Conservation (phyloP, 179 eudicot species). For the Beta macrorhiza region DNA sequence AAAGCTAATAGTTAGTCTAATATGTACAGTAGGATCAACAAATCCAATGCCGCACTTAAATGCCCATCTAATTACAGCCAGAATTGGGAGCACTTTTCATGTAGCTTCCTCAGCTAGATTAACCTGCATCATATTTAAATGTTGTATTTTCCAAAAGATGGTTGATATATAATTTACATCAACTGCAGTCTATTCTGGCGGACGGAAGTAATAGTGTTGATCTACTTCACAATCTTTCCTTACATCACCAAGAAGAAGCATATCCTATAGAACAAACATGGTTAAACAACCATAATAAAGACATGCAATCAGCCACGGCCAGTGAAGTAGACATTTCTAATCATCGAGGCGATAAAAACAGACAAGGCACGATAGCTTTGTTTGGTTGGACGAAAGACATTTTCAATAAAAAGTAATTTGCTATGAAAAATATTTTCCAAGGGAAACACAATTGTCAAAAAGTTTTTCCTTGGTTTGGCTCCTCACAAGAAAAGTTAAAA, state of each 20-base stretch:
- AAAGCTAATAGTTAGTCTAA: not conserved
- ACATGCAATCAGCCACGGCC: not conserved
- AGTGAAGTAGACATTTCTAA: not conserved
- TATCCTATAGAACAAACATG: not conserved
- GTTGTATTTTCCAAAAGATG: not conserved
- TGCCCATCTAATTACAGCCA: not conserved
- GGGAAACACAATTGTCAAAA: too few species aligned
- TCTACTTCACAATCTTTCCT: not conserved
- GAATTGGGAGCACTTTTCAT: not conserved
- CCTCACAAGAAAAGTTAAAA: too few species aligned
- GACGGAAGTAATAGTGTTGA: not conserved
- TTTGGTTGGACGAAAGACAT: too few species aligned
- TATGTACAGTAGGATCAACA: not conserved
- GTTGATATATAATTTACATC: not conserved
- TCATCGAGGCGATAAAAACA: too few species aligned
- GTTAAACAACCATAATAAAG: too few species aligned
- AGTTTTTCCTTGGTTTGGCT: too few species aligned
- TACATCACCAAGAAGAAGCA: not conserved
- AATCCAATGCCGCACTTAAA: not conserved
- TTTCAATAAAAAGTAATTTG: too few species aligned
- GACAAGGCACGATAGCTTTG: too few species aligned
- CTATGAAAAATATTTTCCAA: too few species aligned
- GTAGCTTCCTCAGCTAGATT: not conserved
- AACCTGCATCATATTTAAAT: not conserved
- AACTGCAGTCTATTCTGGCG: not conserved